Base-by-base conservation (phyloP, 768 basidiomycete genomes). In the Macrocybe gigantea region DNA sequence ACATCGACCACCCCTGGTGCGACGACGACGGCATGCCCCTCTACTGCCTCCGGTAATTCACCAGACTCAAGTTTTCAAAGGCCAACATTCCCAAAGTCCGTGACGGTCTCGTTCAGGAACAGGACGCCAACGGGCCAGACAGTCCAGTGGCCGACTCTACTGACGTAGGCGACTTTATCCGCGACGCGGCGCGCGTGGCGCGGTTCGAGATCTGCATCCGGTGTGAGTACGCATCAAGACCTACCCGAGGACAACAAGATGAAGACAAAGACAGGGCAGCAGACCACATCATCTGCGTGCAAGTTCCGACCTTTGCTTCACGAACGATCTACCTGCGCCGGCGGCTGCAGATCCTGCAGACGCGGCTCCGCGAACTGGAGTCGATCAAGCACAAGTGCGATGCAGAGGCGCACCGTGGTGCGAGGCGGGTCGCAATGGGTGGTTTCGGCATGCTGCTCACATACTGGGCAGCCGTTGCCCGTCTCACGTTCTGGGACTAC, bases 81-180 rank as follows among this genome's bases (percentile, higher is more conserved):
- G 22, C 22, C 22, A 22, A 4, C 22, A 4, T 22, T 2, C 22
- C 22, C 22, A 1, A 22, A 41, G 41, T 15, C 10, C 6, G 65
- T 66, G 0, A 58, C 62, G 1, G 64, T 81, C 14, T 72, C 76
- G 29, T 80, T 79, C 57, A 67, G 69, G 13, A 74, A 72, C 55
- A 56, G 56, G 0, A 67, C 71, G n/a, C 40, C 59, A 0, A 38
- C 47, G 6, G 57, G 60, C 2, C 55, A 65, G 38, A 58, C 65
- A n/a, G 70, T 77, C 29, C 70, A 79, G 47, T 85, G 83, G 83
- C 73, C 6, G 76, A 80, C 44, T 77, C 76, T 2, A 85, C 81
- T 0, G 82, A 82, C 62, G 63, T 85, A 10, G 77, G 76, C 10
- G 81, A 85, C 61, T 85, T 85, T 58, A 75, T 85, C 48, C 73